Base-by-base conservation (phyloP, 257 asterid species). In the Vinca minor region DNA sequence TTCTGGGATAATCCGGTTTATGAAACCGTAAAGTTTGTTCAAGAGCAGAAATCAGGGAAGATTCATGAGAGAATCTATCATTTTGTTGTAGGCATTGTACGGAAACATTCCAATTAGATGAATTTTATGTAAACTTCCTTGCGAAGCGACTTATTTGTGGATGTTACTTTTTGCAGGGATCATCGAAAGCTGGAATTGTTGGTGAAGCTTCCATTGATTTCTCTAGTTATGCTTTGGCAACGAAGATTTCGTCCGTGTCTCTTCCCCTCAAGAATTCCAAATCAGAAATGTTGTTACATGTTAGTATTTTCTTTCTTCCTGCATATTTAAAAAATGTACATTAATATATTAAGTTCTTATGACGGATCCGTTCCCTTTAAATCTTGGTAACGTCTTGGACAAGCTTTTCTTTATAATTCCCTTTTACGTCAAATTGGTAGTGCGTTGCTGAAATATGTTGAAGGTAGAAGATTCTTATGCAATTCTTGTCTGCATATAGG, bases 201-300 rank as follows among this genome's bases (percentile, higher is more conserved):
- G 99, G 99, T 26, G 95, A 93, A 81, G 94, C 95, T 75, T 87
- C 97, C 4, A 68, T 93, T 72, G 95, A 93, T 76, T 81, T 93
- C 73, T 79, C 95, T 41, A 76, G 73, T 71, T 93, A 85, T 81
- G 95, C 82, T 0, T 94, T 84, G 69, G 79, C 95, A 42, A 82
- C 76, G 38, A 86, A 93, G 78, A 79, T 83, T 61, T 78, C 87
- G n/a, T 75, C 83, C 66, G 83, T 87, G 61, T 85, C 93, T 75
- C 92, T 93, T 73, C 96, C 97, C 68, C 85, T 93, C 67, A 84
- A 79, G 81, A 85, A 77, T 75, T 82, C 97, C 1, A 87, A 87
- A 80, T 65, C 82, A 1, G 94, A 86, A 61, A 87, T 87, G 57
- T 67, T 82, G 28, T 74, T 93, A 67, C 82, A 93, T 52, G 99